Conservation (phyloP, 768 basidiomycete genomes). For the Podaxis mareebaensis region DNA sequence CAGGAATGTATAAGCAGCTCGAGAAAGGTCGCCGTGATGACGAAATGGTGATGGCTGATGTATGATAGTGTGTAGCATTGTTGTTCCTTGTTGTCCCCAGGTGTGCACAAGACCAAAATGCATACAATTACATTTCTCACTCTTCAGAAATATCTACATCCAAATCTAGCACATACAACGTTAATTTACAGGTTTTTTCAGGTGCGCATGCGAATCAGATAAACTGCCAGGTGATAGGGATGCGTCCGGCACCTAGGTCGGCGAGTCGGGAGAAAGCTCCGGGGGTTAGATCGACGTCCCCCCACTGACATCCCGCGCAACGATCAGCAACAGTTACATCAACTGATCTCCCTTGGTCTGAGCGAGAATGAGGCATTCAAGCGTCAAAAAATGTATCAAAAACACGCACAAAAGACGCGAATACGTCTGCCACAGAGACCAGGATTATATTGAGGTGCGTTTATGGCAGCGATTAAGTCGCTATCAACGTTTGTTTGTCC, state of each 20-base stretch:
- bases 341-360: slow-evolving; percentile 1
- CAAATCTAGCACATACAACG: background rate
- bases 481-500: background rate
- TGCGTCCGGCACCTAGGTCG: background rate
- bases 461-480: background rate
- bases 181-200: too few species aligned
- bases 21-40: background rate
- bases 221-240: background rate
- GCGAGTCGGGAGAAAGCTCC: background rate
- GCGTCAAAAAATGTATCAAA: background rate
- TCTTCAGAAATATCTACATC: background rate
- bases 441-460: background rate
- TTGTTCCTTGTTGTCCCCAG: background rate
- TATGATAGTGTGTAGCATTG: background rate
- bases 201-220: background rate
- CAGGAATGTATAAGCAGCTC: background rate
- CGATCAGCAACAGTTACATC: background rate
- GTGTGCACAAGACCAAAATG: too few species aligned
- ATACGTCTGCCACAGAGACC: background rate
- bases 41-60: background rate
- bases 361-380: background rate
- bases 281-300: background rate
- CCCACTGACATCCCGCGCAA: background rate
- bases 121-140: background rate
- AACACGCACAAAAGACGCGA: background rate